These are phyloP conservation scores for Pyricularia grisea DNA, from an alignment of 2,329 filamentous ascomycete species.

Conservation along the genomic window DNA sequence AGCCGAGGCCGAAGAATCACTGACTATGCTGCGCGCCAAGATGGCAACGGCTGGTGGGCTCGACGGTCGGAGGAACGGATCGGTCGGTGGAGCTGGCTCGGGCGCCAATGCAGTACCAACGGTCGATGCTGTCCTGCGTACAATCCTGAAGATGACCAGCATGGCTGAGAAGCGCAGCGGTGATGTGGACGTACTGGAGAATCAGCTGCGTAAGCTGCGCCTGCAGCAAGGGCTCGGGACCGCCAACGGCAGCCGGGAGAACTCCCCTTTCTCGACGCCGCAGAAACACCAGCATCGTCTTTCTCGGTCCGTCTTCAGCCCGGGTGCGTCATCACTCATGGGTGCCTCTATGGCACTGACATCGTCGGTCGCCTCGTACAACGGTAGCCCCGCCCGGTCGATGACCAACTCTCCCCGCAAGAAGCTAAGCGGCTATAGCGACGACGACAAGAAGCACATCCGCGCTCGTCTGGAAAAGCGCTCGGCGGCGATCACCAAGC, in stretches of 20 bases:
- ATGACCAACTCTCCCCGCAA: constrained; percentile 44
- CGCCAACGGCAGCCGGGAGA: constrained; percentile 28
- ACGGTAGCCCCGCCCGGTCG: constrained; percentile 18
- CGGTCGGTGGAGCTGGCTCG: background rate
- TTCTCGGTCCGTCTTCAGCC: constrained; percentile 19
- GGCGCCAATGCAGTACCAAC: constrained; percentile 55
- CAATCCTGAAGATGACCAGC: constrained; percentile 82
- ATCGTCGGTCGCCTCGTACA: constrained; percentile 28
- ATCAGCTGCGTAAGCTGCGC: constrained; percentile 68
- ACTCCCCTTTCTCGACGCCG: constrained; percentile 31
- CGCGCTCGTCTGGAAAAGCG: constrained; percentile 41
- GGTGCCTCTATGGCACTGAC: constrained; percentile 20
- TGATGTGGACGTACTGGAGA: constrained; percentile 84
- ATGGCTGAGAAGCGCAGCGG: constrained; percentile 88
- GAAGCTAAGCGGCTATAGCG: constrained; percentile 52
- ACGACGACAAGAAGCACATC: constrained; percentile 46
- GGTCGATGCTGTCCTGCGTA: constrained; percentile 84
- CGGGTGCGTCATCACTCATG: constrained; percentile 20
- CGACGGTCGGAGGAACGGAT: constrained; percentile 8
- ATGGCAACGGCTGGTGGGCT: constrained; percentile 50
- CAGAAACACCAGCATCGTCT: constrained; percentile 28
- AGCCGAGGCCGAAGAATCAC: constrained; percentile 67
- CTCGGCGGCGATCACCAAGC: constrained; percentile 11
- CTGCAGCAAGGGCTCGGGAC: constrained; percentile 37
- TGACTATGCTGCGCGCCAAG: constrained; percentile 71